A percentile compares a stretch with the other conserved stretches of the same genome.
These are phyloP conservation scores for Trichoderma sp. DNA, from an alignment of 2,329 filamentous ascomycete species.

Conservation along the genomic window DNA sequence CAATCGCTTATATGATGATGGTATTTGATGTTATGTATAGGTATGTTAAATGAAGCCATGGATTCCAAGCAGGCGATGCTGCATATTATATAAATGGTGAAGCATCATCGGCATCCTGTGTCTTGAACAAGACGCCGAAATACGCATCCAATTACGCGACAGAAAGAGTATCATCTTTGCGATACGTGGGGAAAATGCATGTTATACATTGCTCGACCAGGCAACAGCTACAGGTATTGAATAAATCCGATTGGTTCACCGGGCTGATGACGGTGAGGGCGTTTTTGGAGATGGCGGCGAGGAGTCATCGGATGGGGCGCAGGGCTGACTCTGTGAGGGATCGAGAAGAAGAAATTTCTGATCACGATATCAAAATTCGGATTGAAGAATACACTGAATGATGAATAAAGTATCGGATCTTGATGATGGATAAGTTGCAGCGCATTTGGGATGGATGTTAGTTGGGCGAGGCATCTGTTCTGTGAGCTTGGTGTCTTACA, in stretches of 20 bases:
- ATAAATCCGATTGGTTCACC: neutral
- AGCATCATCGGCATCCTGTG: neutral
- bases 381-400: neutral
- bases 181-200: neutral
- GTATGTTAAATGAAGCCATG: neutral
- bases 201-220: neutral
- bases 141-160: neutral
- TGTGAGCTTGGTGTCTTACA: neutral
- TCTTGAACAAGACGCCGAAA: neutral
- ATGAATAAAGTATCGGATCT: neutral
- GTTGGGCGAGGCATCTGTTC: neutral
- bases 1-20: neutral
- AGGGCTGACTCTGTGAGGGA: neutral
- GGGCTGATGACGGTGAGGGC: neutral
- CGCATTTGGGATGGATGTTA: neutral
- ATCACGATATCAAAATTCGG: neutral
- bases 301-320: neutral
- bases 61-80: neutral
- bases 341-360: neutral
- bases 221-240: neutral
- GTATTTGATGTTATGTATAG: neutral
- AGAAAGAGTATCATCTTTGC: neutral
- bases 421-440: neutral
- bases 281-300: neutral
- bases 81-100: neutral